phyloP scores from a whole-genome alignment of 352 stramenopile species.

The Globisporangium alternatum region DNA sequence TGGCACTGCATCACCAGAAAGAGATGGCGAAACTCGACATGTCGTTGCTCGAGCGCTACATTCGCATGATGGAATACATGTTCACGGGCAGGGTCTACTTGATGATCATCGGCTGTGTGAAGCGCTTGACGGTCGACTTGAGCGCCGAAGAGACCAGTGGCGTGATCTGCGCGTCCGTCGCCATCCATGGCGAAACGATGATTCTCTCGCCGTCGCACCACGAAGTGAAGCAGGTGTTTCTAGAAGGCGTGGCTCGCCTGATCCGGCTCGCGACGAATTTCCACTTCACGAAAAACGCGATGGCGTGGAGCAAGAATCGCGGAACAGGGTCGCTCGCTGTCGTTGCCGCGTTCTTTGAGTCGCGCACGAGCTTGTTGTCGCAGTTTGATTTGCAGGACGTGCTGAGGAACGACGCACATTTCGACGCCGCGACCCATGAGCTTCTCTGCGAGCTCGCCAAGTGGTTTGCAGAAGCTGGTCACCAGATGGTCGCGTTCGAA shows the following conservation, averaged over 20 bases:
- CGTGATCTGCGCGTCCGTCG: constrained; percentile 45
- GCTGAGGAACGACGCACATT: constrained; percentile 35
- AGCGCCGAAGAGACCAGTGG: constrained; percentile 35
- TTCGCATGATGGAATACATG: constrained; percentile 69
- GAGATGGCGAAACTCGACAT: constrained; percentile 46
- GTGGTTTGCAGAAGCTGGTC: constrained; percentile 48
- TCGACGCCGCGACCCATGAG: constrained; percentile 34
- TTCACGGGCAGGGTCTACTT: constrained; percentile 65
- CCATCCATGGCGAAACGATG: constrained; percentile 38
- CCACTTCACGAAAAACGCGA: constrained; percentile 60
- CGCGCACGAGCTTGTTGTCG: constrained; percentile 15
- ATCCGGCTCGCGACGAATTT: constrained; percentile 61
- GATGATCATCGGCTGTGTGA: constrained; percentile 52
- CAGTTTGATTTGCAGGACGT: constrained; percentile 53
- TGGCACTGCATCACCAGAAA: constrained; percentile 32
- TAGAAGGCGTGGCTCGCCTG: constrained; percentile 47
- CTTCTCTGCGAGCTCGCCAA: constrained; percentile 29
- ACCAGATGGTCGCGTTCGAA: constrained; percentile 61
- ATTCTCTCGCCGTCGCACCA: constrained; percentile 39
- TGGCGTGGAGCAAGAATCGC: constrained; percentile 51
- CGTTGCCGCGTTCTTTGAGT: constrained; percentile 31
- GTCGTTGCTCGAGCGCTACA: constrained; percentile 40
- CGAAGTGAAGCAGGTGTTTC: constrained; percentile 50
- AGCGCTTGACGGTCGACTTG: constrained; percentile 33
- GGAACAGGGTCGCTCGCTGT: constrained; percentile 33